phyloP scores from a whole-genome alignment of 176 grass and related monocot species.

The Carex pumila region DNA sequence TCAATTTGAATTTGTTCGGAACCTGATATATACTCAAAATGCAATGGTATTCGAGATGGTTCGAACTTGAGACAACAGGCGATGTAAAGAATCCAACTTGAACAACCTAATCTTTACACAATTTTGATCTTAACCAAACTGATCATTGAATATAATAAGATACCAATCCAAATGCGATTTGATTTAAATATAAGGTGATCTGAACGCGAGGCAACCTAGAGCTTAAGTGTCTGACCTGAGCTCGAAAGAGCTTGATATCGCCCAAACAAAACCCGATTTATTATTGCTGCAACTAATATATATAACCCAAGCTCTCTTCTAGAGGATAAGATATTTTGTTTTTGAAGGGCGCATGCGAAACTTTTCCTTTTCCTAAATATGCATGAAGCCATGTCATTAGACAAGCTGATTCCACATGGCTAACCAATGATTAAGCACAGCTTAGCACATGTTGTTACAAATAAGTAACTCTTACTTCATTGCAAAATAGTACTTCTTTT shows the following conservation, averaged over 20 bases:
- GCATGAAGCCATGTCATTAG: not conserved
- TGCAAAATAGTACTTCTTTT: not conserved
- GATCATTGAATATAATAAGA: too few relatives aligned
- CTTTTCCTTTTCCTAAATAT: not conserved
- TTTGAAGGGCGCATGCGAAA: not conserved
- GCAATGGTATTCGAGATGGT: not conserved
- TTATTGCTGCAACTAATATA: too few relatives aligned
- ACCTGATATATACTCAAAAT: not conserved
- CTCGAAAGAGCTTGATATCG: too few relatives aligned
- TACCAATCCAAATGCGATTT: too few relatives aligned
- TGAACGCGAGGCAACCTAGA: too few relatives aligned
- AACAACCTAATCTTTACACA: too few relatives aligned
- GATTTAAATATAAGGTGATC: too few relatives aligned
- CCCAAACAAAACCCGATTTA: too few relatives aligned
- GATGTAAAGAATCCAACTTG: too few relatives aligned
- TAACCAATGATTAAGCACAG: conserved; percentile 21
- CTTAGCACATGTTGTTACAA: conserved; percentile 16
- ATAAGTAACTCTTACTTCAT: not conserved
- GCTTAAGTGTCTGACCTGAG: too few relatives aligned
- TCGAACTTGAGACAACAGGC: not conserved
- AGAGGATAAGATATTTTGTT: not conserved
- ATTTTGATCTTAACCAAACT: too few relatives aligned
- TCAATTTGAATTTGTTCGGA: not conserved
- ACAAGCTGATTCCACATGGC: conserved; percentile 9
- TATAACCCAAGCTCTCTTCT: too few relatives aligned